Evolutionary conservation across 2,329 filamentous ascomycete genomes (phyloP), one percentile per base, ranked within the genome.

Genomic region (Setomelanomma holmii): DNA sequence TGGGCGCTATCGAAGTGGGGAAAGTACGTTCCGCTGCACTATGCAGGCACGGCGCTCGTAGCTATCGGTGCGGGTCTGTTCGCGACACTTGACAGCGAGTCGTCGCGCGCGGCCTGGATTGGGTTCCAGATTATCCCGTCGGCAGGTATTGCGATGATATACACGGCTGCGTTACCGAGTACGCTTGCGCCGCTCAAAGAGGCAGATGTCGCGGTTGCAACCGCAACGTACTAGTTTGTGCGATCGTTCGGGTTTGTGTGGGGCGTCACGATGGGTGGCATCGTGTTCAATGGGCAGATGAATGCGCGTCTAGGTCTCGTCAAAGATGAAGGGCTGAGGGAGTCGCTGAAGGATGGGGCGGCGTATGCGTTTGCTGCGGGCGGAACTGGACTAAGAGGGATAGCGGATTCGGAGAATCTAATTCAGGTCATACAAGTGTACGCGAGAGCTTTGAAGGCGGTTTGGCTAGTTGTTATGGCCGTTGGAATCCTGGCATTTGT

Each of bases 361-460:
- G 56, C 61, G 3, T 59, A 56, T 41, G 35, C 48, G n/a, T 45
- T 22, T n/a, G 55, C 49, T 11, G 41, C 35, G 11, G 30, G 30
- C 4, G n/a, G n/a, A n/a, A n/a, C n/a, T n/a, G n/a, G n/a, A n/a
- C n/a, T n/a, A n/a, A n/a, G n/a, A n/a, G n/a, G n/a, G n/a, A n/a
- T n/a, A n/a, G n/a, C n/a, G n/a, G n/a, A n/a, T n/a, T n/a, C n/a
- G n/a, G n/a, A n/a, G n/a, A 19, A 2, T 11, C 30, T 24, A 17
- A 6, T 16, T 7, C 10, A 20, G n/a, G 65, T 76, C 4, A 50
- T 68, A 2, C 38, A 45, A 1, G 64, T 75, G 1, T 76, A 73
- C 48, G 51, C 56, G 1, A 43, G 61, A n/a, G 58, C 64, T 1
- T 52, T 77, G 22, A 63, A 56, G 24, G 51, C 49, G 19, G 61